phyloP scores from a whole-genome alignment of 2,329 filamentous ascomycete genomes.

The Pseudogymnoascus sp. region DNA sequence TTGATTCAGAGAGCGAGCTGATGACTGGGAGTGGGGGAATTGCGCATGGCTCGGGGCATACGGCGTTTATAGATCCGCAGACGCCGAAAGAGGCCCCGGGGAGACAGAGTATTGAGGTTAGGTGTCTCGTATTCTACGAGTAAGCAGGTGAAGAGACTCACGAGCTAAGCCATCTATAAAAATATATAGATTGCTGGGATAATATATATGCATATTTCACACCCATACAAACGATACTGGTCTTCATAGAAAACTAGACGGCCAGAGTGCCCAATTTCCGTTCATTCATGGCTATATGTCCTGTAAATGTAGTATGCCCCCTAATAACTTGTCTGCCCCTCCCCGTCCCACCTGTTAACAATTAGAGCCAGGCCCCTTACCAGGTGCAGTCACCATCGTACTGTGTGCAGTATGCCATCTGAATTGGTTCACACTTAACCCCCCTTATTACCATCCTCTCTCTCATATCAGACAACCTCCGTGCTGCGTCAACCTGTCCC shows the following conservation, averaged over 20 bases:
- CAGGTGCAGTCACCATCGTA: conserved; percentile 24
- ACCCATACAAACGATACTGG: neutral
- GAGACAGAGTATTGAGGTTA: conserved; percentile 80
- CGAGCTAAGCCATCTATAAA: no score
- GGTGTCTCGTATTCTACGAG: conserved; percentile 63
- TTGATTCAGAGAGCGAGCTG: conserved; percentile 52
- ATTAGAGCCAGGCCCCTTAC: neutral
- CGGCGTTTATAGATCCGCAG: conserved; percentile 69
- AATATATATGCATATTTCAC: neutral
- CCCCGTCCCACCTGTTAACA: neutral
- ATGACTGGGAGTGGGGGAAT: conserved; percentile 35
- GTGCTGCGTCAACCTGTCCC: conserved; percentile 62
- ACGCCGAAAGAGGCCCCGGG: conserved; percentile 60
- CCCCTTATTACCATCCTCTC: conserved; percentile 67
- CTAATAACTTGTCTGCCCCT: neutral
- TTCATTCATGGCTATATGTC: neutral
- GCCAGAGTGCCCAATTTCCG: neutral
- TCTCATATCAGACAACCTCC: conserved; percentile 66
- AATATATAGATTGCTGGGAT: neutral
- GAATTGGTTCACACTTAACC: conserved; percentile 57
- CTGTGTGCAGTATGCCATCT: conserved; percentile 69
- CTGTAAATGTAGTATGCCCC: neutral
- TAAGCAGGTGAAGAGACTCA: neutral
- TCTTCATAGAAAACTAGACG: neutral
- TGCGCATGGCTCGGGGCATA: conserved; percentile 48